Conservation (phyloP, 2,329 filamentous ascomycete species). For the Dryadomyces quercivorus region DNA sequence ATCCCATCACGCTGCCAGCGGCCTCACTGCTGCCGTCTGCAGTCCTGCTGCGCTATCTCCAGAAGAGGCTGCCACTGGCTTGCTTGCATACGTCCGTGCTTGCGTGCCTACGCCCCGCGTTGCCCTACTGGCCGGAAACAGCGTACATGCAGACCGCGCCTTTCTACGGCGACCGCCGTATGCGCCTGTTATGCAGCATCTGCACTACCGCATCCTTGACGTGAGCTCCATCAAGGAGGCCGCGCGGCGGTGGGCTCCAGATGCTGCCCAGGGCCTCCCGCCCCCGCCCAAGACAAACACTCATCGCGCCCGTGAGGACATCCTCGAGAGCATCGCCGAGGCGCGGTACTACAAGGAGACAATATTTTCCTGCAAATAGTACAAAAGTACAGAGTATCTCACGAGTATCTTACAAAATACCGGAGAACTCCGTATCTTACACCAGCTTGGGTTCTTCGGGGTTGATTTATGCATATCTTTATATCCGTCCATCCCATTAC, state of each 20-base stretch:
- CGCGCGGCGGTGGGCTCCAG: conserved; percentile 62
- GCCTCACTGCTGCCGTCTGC: conserved; percentile 66
- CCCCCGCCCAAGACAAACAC: conserved; percentile 43
- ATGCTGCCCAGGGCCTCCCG: no score
- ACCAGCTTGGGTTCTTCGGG: no score
- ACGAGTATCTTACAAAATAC: no score
- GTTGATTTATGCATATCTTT: not conserved
- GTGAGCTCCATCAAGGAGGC: conserved; percentile 91
- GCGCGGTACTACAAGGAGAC: conserved; percentile 67
- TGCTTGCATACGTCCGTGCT: conserved; percentile 67
- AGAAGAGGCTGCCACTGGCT: conserved; percentile 54
- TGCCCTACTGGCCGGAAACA: conserved; percentile 80
- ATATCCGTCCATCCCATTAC: not conserved
- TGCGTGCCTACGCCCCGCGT: conserved; percentile 53
- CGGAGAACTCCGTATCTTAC: no score
- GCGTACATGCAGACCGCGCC: conserved; percentile 75
- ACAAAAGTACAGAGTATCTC: no score
- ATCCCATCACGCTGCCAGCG: conserved; percentile 65
- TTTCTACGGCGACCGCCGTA: conserved; percentile 72
- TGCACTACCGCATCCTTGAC: conserved; percentile 86
- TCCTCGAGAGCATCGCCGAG: conserved; percentile 89
- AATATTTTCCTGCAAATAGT: conserved; percentile 38
- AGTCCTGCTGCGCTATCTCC: conserved; percentile 56
- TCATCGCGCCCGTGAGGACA: conserved; percentile 80
- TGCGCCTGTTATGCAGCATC: conserved; percentile 55